Base-by-base conservation (phyloP, 345 rosid genomes). In the Pistacia atlantica region DNA sequence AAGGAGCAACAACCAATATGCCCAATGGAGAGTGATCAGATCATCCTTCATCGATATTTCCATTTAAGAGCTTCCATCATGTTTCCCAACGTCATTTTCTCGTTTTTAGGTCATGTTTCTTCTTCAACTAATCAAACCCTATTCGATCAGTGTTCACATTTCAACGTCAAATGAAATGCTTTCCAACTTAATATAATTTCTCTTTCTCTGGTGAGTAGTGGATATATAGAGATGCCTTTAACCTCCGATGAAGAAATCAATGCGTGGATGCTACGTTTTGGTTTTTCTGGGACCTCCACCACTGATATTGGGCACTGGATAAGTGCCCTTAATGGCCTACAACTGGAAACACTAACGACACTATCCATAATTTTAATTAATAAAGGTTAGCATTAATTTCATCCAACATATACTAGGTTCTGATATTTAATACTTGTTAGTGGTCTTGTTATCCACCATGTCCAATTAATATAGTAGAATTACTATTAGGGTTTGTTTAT, bases 261-360 rank as follows among this genome's bases (percentile, higher is more conserved):
- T 63, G 48, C 71, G 79, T 80, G 79, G 79, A 75, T 57, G 77
- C 61, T 65, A 71, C 52, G 58, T 57, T 65, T 42, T 42, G 46
- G 49, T 69, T 71, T 80, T 72, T 16, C 31, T 69, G 71, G 56
- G 79, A 31, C 60, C 49, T 66, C 77, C 83, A 75, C 79, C 45
- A 55, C 22, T 71, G 72, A 67, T 72, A 72, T n/a, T 78, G 83
- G 76, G 33, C 8, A 56, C 22, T 71, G 58, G 65, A 60, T 70
- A 52, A 75, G 76, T 80, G 79, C 76, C 73, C 76, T 65, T 45
- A 70, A 35, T 80, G 82, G 68, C 79, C 82, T 31, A 80, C 76
- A 65, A 75, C 35, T 66, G 60, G 73, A 66, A 66, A 48, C 58
- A 59, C 25, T 37, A 68, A 22, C 57, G 4, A 4, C 4, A 54